A percentile compares a stretch with the other conserved stretches of the same genome.
These are phyloP conservation scores for Candida nonsorbophila DNA, from an alignment of 805 yeast genomes.

Conservation along the genomic window DNA sequence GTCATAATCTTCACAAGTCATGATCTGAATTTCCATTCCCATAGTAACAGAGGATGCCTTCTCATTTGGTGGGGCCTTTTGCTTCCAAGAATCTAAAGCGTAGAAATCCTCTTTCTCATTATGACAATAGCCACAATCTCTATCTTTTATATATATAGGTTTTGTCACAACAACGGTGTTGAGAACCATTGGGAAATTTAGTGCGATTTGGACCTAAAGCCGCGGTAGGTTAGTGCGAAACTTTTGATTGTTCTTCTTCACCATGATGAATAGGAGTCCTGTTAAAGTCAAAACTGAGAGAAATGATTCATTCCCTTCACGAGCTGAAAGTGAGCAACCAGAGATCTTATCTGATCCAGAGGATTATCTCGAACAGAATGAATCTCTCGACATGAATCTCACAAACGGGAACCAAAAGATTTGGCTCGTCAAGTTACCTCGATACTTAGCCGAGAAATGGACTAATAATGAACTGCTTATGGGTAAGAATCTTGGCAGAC, in stretches of 20 bases:
- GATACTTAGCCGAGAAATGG: slow-evolving; percentile 82
- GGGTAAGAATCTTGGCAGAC: slow-evolving; percentile 77
- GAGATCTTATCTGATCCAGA: slow-evolving; percentile 39
- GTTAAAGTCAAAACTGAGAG: not conserved
- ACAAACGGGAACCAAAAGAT: slow-evolving; percentile 60
- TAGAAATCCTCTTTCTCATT: slow-evolving; percentile 37
- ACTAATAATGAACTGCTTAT: slow-evolving; percentile 48
- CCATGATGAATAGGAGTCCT: not conserved
- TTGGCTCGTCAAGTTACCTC: slow-evolving; percentile 90
- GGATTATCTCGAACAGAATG: slow-evolving; percentile 49
- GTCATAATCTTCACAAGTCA: slow-evolving; percentile 56
- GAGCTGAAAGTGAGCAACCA: slow-evolving; percentile 17
- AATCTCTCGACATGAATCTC: slow-evolving; percentile 74
- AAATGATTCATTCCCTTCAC: not conserved
- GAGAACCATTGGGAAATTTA: not conserved
- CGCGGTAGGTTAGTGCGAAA: not conserved
- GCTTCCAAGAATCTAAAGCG: slow-evolving; percentile 25
- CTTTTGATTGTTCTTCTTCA: not conserved
- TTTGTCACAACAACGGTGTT: slow-evolving; percentile 30
- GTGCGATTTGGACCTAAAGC: not conserved
- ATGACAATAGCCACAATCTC: slow-evolving; percentile 71
- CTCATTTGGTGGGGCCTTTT: slow-evolving; percentile 4
- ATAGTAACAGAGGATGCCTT: slow-evolving; percentile 16
- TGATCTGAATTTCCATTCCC: slow-evolving; percentile 37
- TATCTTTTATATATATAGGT: slow-evolving; percentile 40